Conservation (phyloP, 2,329 filamentous ascomycete species). For the Tolypocladium tundrense region DNA sequence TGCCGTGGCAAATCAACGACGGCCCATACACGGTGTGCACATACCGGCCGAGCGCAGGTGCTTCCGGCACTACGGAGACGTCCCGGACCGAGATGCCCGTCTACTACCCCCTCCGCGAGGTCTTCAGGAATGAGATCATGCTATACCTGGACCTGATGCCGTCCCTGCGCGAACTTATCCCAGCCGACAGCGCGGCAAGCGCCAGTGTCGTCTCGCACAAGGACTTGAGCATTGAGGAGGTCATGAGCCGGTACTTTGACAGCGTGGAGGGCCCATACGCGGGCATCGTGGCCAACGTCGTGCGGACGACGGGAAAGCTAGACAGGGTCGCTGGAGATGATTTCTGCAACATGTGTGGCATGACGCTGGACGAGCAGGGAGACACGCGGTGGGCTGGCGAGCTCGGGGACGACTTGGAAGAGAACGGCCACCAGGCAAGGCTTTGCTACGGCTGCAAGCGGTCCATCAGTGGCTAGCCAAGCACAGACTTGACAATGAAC, state of each 20-base stretch:
- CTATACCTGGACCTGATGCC: conserved; percentile 51
- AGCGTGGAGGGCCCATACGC: conserved; percentile 74
- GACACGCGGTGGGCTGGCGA: conserved; percentile 54
- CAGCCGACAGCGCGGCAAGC: conserved; percentile 20
- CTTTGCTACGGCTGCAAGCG: conserved; percentile 69
- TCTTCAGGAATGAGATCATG: conserved; percentile 71
- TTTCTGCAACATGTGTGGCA: conserved; percentile 58
- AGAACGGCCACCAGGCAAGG: conserved; percentile 17
- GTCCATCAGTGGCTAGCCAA: conserved; percentile 42
- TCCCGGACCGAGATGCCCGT: conserved; percentile 29
- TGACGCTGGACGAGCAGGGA: conserved; percentile 52
- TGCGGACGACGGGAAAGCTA: conserved; percentile 80
- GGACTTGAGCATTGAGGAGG: conserved; percentile 78
- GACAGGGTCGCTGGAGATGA: conserved; percentile 32
- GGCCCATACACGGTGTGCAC: conserved; percentile 37
- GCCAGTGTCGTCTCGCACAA: conserved; percentile 50
- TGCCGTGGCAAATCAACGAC: conserved; percentile 76
- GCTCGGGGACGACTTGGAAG: conserved; percentile 36
- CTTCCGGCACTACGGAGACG: conserved; percentile 8
- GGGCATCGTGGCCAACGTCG: conserved; percentile 89
- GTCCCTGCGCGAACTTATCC: conserved; percentile 38
- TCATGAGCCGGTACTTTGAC: conserved; percentile 83
- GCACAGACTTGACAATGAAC: not conserved
- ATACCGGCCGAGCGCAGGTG: conserved; percentile 14
- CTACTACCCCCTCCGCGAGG: conserved; percentile 74